Evolutionary conservation across 2,329 filamentous ascomycete genomes (phyloP), one percentile per base, ranked within the genome.

Genomic region (Epichloe sibirici): DNA sequence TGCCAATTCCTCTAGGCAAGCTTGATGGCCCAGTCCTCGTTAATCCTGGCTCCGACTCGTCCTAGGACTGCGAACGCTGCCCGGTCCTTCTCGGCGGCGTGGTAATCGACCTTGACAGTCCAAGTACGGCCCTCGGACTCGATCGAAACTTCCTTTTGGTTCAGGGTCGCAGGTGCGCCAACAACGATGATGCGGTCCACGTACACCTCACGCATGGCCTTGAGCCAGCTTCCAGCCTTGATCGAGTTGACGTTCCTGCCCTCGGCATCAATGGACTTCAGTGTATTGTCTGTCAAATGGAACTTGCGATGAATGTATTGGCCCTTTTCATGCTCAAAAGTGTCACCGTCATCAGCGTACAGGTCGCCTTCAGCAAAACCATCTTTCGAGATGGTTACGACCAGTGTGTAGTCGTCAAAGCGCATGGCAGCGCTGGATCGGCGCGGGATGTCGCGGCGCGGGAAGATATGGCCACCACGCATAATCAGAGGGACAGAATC

Each of bases 301-400:
- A 98, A 96, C 55, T 74, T 77, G 54, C 90, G 87, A 71, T 95
- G 85, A 60, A 97, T 90, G 69, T 86, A 95, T 56, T 89, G 89
- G 11, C 90, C 91, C 57, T 82, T 74, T 66, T 94, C 75, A 64
- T 88, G 90, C 52, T 95, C 89, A 59, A 90, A 98, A 1, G 86
- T 87, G 69, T 97, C 90, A 47, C 93, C 93, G 59, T 98, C 93
- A 63, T 98, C 93, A 34, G 89, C 75, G 63, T 98, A 98, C 7
- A 98, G 73, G 48, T 86, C 84, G 31, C 93, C 93, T 47, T 85
- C 79, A 0, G 91, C 89, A 5, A 63, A 53, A 21, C 70, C 74
- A 48, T 58, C 56, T 61, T 83, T 80, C 51, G 85, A 83, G 35
- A 94, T 74, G 1, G 66, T 58, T 2, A 97, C 75, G 2, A 98